Evolutionary conservation across 768 basidiomycete species (phyloP).

Genomic region (Pleurotus platypus): DNA sequence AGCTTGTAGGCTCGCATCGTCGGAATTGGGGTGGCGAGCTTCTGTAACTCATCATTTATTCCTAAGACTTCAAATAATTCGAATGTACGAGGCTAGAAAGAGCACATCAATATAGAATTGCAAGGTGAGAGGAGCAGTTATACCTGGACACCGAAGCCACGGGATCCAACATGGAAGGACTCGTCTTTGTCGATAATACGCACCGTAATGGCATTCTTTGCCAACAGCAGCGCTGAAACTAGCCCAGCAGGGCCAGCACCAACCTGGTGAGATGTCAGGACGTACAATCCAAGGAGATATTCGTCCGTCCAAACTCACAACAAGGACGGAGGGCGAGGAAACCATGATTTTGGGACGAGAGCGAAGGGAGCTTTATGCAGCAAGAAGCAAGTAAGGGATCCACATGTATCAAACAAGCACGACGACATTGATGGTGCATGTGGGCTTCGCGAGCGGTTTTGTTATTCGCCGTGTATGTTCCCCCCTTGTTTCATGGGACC

Average conservation of each 20-base stretch:
- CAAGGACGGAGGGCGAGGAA: no score
- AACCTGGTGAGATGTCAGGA: constrained; percentile 3
- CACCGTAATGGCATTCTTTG: constrained; percentile 24
- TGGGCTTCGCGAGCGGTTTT: no score
- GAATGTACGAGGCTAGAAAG: constrained; percentile 18
- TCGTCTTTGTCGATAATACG: constrained; percentile 22
- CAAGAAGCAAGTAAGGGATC: no score
- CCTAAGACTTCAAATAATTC: constrained; percentile 20
- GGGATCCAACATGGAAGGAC: constrained; percentile 14
- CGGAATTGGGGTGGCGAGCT: constrained; percentile 15
- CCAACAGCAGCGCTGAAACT: constrained; percentile 24
- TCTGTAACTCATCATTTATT: constrained; percentile 15
- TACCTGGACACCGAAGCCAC: constrained; percentile 20
- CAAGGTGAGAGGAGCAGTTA: not conserved
- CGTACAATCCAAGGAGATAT: no score
- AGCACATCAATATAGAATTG: not conserved
- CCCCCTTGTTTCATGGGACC: no score
- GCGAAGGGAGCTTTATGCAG: no score
- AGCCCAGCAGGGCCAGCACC: constrained; percentile 22
- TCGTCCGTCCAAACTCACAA: no score
- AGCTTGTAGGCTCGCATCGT: constrained; percentile 23
- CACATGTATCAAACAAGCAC: no score
- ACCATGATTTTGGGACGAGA: no score
- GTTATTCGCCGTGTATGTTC: no score
- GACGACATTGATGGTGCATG: no score